Conservation (phyloP, 257 asterid genomes). For the Lithospermum erythrorhizon region DNA sequence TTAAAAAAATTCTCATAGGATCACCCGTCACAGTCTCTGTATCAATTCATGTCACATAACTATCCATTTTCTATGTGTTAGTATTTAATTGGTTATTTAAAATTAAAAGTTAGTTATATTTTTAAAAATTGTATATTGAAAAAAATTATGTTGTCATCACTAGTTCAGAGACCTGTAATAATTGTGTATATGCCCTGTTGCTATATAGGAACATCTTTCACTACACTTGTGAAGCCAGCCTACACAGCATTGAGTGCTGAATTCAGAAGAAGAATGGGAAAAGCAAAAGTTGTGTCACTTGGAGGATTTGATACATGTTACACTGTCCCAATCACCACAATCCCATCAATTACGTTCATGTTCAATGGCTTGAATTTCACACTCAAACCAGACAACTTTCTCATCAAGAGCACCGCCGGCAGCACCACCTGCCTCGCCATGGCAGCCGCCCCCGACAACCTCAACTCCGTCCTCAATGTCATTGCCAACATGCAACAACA, state of each 20-base stretch:
- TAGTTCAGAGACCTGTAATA: neutral
- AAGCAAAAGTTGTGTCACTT: constrained; percentile 42
- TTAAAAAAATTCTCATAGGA: too few relatives aligned
- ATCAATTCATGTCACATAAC: too few relatives aligned
- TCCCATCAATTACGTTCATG: constrained; percentile 65
- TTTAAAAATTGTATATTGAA: too few relatives aligned
- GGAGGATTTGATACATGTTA: constrained; percentile 97
- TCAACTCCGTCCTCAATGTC: constrained; percentile 72
- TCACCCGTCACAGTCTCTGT: too few relatives aligned
- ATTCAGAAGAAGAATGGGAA: constrained; percentile 63
- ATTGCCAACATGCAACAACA: constrained; percentile 83
- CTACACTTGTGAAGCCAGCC: constrained; percentile 66
- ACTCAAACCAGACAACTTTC: constrained; percentile 66
- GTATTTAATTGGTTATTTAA: too few relatives aligned
- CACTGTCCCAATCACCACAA: constrained; percentile 33
- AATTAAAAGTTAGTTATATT: too few relatives aligned
- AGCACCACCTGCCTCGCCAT: constrained; percentile 67
- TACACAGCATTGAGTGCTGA: constrained; percentile 70
- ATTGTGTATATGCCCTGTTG: neutral
- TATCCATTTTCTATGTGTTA: too few relatives aligned
- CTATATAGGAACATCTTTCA: constrained; percentile 55
- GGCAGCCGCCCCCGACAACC: constrained; percentile 55
- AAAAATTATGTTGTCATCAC: neutral
- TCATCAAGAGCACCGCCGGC: constrained; percentile 61
- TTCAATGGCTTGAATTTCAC: constrained; percentile 77